A percentile compares a stretch with the other conserved stretches of the same genome.
These are phyloP conservation scores for Wallacemonas sp. DNA, from an alignment of 208 protist genomes.

Conservation along the genomic window DNA sequence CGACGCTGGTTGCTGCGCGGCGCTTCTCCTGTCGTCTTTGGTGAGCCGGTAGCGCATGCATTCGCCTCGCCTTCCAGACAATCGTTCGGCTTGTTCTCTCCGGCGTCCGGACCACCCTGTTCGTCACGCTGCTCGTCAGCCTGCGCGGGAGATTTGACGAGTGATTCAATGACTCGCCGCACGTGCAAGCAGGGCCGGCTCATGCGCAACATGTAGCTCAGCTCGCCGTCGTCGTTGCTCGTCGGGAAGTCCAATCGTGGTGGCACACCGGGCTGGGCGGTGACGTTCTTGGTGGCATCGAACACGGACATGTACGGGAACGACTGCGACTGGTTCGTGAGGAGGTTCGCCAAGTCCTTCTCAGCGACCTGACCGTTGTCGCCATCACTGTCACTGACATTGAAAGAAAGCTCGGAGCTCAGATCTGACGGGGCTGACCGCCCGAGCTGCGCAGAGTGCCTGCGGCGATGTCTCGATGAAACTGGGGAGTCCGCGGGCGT, in stretches of 20 bases:
- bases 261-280: conserved; percentile 27
- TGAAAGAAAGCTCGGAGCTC: background rate
- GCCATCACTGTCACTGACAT: background rate
- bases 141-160: background rate
- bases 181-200: conserved; percentile 40
- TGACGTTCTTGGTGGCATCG: background rate
- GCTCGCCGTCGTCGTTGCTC: conserved; percentile 50
- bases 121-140: background rate
- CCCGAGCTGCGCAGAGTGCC: conserved; percentile 4
- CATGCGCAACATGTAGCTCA: conserved; percentile 50
- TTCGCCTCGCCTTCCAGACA: no score
- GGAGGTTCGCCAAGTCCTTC: background rate
- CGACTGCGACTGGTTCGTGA: conserved; percentile 11
- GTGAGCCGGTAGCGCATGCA: no score
- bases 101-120: background rate
- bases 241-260: conserved; percentile 79
- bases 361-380: background rate
- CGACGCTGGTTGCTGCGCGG: no score
- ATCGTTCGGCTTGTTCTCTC: no score
- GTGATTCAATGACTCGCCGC: conserved; percentile 36
- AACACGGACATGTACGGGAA: conserved; percentile 10
- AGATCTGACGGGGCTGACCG: background rate
- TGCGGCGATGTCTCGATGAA: background rate
- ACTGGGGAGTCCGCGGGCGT: background rate
- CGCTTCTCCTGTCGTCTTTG: no score